phyloP scores from a whole-genome alignment of 306 rosid species.

The Hippophae tibetana region DNA sequence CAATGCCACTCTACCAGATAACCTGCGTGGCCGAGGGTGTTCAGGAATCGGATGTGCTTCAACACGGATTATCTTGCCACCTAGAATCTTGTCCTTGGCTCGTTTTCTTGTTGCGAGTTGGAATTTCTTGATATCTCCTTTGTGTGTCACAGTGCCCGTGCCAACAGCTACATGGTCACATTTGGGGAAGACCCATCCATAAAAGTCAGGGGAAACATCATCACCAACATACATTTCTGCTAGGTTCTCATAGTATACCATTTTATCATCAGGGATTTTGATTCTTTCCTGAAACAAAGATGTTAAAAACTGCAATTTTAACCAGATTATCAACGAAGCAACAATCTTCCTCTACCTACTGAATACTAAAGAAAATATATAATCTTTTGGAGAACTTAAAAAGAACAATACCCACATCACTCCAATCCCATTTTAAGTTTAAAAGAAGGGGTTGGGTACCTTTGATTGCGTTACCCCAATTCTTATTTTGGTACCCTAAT shows the following conservation, averaged over 20 bases:
- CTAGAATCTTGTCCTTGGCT: conserved; percentile 86
- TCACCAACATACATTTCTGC: conserved; percentile 98
- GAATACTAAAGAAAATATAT: not conserved
- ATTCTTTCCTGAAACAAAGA: conserved; percentile 63
- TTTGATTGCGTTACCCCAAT: too few relatives aligned
- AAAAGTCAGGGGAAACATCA: conserved; percentile 95
- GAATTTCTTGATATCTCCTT: conserved; percentile 96
- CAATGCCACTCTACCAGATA: conserved; percentile 64
- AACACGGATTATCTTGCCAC: conserved; percentile 83
- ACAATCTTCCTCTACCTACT: not conserved
- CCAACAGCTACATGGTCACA: conserved; percentile 98
- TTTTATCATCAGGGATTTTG: conserved; percentile 79
- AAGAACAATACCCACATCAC: too few relatives aligned
- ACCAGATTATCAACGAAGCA: not conserved
- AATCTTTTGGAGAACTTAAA: too few relatives aligned
- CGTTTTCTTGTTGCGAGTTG: conserved; percentile 91
- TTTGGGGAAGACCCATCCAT: conserved; percentile 97
- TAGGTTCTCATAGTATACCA: conserved; percentile 83
- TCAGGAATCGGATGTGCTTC: conserved; percentile 98
- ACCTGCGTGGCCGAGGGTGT: conserved; percentile 88
- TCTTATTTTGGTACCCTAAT: too few relatives aligned
- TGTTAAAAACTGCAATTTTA: not conserved
- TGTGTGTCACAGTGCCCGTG: conserved; percentile 94
- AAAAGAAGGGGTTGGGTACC: too few relatives aligned
- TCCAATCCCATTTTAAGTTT: too few relatives aligned